Conservation (phyloP, 73 alveolate genomes). For the Paramecium tetraurelia region DNA sequence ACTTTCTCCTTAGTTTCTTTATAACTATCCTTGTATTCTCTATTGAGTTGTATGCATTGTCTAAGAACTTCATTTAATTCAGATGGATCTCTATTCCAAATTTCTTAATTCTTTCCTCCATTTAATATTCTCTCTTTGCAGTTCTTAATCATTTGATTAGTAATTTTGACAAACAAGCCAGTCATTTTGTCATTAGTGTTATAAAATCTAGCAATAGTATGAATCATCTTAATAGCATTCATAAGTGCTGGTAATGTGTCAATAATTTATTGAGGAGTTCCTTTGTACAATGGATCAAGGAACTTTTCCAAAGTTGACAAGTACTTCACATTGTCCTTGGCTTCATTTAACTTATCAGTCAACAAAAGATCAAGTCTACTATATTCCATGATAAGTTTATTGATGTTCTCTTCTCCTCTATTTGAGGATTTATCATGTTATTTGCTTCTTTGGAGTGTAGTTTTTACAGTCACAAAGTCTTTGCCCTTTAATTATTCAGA, state of each 20-base stretch:
- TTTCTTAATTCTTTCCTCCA: constrained; percentile 70
- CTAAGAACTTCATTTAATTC: constrained; percentile 95
- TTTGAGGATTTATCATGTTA: constrained; percentile 24
- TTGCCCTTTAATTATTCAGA: constrained; percentile 84
- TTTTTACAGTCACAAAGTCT: constrained; percentile 76
- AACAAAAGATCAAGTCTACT: constrained; percentile 58
- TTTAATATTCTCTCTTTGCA: constrained; percentile 97
- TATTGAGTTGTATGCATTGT: constrained; percentile 85
- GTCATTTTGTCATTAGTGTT: constrained; percentile 99
- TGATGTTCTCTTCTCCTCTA: constrained; percentile 57
- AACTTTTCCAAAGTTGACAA: constrained; percentile 98
- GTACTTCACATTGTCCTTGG: constrained; percentile 99
- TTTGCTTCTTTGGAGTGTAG: constrained; percentile 48
- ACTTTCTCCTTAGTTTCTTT: constrained; percentile 98
- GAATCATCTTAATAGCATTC: constrained; percentile 99
- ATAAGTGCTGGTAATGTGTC: constrained; percentile 98
- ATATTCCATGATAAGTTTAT: constrained; percentile 50
- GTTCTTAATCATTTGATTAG: constrained; percentile 99
- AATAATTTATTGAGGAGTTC: constrained; percentile 98
- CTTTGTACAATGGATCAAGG: constrained; percentile 98
- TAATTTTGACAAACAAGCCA: constrained; percentile 98
- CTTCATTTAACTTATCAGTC: constrained; percentile 99
- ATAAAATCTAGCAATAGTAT: constrained; percentile 99
- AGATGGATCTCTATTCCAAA: constrained; percentile 94
- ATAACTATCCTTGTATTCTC: constrained; percentile 88